Evolutionary conservation across 768 basidiomycete genomes (phyloP).

Genomic region (Hygrophorus russula): DNA sequence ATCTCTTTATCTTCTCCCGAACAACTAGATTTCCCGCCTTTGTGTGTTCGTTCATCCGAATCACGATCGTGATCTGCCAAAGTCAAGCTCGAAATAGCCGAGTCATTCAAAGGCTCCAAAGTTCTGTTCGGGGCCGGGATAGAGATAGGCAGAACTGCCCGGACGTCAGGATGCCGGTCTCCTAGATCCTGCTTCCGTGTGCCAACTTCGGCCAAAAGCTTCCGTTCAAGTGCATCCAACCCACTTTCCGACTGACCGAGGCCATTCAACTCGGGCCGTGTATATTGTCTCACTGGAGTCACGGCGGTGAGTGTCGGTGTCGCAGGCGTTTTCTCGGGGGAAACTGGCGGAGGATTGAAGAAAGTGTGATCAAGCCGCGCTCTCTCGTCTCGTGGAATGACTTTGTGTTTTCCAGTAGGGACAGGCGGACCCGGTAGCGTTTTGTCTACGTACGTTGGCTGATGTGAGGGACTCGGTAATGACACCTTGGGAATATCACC

Average conservation of each 20-base stretch:
- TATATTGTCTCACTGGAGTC: conserved; percentile 19
- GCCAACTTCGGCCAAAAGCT: conserved; percentile 62
- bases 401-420: conserved; percentile 28
- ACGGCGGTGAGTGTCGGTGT: conserved; percentile 41
- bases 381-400: conserved; percentile 10
- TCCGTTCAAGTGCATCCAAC: conserved; percentile 61
- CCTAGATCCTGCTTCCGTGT: conserved; percentile 38
- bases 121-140: conserved; percentile 21
- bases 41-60: conserved; percentile 30
- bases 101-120: conserved; percentile 32
- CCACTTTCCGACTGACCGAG: conserved; percentile 35
- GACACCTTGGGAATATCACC: conserved; percentile 23
- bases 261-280: conserved; percentile 10
- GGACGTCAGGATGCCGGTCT: conserved; percentile 20
- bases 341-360: conserved; percentile 7
- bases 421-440: conserved; percentile 52
- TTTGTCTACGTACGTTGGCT: conserved; percentile 29
- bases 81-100: conserved; percentile 45
- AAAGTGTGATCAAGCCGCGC: conserved; percentile 20
- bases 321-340: conserved; percentile 31
- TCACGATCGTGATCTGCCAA: conserved; percentile 27
- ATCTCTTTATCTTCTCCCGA: conserved; percentile 16
- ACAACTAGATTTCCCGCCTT: conserved; percentile 20
- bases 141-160: conserved; percentile 23
- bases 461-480: background rate